Evolutionary conservation across 2,329 filamentous ascomycete genomes (phyloP).

Genomic region (Colletotrichum scovillei): DNA sequence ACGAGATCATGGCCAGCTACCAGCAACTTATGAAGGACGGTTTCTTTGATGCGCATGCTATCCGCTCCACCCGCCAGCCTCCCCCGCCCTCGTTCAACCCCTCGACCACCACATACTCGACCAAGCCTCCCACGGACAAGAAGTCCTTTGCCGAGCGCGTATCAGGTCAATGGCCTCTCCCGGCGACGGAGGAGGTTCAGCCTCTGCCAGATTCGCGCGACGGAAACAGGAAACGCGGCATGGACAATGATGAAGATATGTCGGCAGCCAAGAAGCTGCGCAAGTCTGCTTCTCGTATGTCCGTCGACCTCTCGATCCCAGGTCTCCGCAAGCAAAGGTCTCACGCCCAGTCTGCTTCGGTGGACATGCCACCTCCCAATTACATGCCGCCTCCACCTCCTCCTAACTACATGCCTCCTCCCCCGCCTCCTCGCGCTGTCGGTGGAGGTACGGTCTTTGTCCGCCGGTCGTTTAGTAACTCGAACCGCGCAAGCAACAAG

Average conservation of each 20-base stretch:
- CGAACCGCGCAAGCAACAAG: conserved; percentile 39
- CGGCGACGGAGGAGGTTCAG: conserved; percentile 29
- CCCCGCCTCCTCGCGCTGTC: conserved; percentile 20
- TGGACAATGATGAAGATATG: conserved; percentile 47
- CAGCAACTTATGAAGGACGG: conserved; percentile 66
- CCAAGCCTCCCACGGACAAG: conserved; percentile 28
- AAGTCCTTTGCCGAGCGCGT: conserved; percentile 33
- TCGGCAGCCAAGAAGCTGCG: conserved; percentile 61
- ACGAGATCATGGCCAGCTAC: conserved; percentile 68
- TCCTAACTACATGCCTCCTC: conserved; percentile 28
- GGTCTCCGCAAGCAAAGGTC: conserved; percentile 44
- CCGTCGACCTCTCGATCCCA: conserved; percentile 51
- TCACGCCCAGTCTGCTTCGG: conserved; percentile 38
- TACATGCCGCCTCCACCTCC: conserved; percentile 33
- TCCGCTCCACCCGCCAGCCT: conserved; percentile 65
- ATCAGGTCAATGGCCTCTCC: conserved; percentile 38
- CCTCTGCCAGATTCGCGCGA: conserved; percentile 46
- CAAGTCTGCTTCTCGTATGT: conserved; percentile 58
- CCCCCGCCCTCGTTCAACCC: conserved; percentile 38
- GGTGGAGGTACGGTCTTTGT: conserved; percentile 15
- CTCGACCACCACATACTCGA: conserved; percentile 28
- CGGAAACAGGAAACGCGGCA: conserved; percentile 63
- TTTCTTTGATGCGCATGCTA: conserved; percentile 69
- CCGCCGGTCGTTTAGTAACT: conserved; percentile 32
- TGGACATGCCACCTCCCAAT: conserved; percentile 43